A percentile compares a stretch with the other conserved stretches of the same genome.
These are phyloP conservation scores for Helenozyma rhizophorensis DNA, from an alignment of 805 yeast genomes.

Conservation along the genomic window DNA sequence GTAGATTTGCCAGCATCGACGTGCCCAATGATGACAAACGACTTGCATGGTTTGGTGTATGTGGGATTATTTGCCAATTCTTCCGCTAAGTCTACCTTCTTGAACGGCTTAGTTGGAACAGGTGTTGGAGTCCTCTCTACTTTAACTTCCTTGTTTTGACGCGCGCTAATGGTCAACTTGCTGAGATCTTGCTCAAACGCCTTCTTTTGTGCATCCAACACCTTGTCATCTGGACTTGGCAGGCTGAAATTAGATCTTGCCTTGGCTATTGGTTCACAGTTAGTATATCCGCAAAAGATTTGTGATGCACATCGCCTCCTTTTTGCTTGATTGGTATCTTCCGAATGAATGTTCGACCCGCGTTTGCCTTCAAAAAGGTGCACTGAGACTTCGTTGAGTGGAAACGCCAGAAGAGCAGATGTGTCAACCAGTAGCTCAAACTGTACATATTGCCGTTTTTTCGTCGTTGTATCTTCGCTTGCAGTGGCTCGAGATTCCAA, in stretches of 20 bases:
- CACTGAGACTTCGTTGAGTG: slow-evolving; percentile 5
- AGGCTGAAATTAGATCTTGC: slow-evolving; percentile 51
- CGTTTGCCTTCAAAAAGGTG: slow-evolving; percentile 2
- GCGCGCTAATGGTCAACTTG: slow-evolving; percentile 21
- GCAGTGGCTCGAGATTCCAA: too few species aligned
- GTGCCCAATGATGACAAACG: slow-evolving; percentile 82
- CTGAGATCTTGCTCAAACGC: slow-evolving; percentile 33
- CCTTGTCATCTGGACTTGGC: slow-evolving; percentile 82
- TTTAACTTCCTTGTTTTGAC: slow-evolving; percentile 8
- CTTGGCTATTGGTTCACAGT: slow-evolving; percentile 36
- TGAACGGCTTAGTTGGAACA: slow-evolving; percentile 40
- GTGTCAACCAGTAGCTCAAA: slow-evolving; percentile 7
- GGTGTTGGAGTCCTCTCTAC: slow-evolving; percentile 1
- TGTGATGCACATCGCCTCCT: slow-evolving; percentile 8
- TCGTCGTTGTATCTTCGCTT: too few species aligned
- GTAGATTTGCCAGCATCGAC: slow-evolving; percentile 87
- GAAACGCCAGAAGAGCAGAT: slow-evolving; percentile 5
- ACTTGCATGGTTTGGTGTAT: slow-evolving; percentile 48
- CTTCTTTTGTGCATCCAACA: slow-evolving; percentile 53
- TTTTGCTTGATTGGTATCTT: too few species aligned
- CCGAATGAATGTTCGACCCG: neutral
- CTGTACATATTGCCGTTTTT: slow-evolving; percentile 1
- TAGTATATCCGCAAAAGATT: slow-evolving; percentile 36
- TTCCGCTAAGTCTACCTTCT: slow-evolving; percentile 37
- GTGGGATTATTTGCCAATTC: slow-evolving; percentile 31